Evolutionary conservation across 148 eudicot species (phyloP).

Genomic region (Silene conica): DNA sequence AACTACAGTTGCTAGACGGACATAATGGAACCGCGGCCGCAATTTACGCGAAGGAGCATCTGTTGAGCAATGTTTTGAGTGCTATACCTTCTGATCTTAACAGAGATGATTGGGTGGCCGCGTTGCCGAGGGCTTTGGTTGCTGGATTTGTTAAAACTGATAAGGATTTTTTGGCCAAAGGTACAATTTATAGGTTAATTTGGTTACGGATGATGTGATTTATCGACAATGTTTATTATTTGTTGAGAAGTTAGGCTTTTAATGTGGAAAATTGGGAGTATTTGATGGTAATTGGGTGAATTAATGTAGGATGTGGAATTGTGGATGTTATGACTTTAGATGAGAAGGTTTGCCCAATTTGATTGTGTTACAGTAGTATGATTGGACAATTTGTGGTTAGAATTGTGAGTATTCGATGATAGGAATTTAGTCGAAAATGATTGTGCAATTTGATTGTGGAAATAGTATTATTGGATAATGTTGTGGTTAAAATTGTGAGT

Average conservation of each 20-base stretch:
- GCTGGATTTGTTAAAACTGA: constrained; percentile 97
- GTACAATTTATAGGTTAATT: constrained; percentile 25
- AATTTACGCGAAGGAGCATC: constrained; percentile 74
- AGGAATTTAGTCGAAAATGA: background rate
- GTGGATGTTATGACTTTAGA: background rate
- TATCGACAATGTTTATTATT: background rate
- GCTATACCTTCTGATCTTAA: constrained; percentile 81
- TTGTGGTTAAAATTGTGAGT: background rate
- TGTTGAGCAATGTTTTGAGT: constrained; percentile 62
- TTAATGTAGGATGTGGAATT: background rate
- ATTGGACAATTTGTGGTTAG: background rate
- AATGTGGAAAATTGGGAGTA: background rate
- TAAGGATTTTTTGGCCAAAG: constrained; percentile 78
- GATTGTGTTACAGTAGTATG: background rate
- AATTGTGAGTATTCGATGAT: background rate
- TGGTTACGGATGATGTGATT: background rate
- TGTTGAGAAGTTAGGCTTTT: background rate
- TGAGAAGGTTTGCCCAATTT: background rate
- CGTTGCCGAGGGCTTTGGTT: constrained; percentile 90
- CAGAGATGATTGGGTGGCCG: constrained; percentile 82
- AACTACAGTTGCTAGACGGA: constrained; percentile 84
- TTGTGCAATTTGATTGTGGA: background rate
- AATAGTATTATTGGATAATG: background rate
- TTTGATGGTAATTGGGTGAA: background rate
- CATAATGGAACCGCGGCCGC: constrained; percentile 97